phyloP scores from a whole-genome alignment of 179 eudicot genomes.

The Beta lomatogona region DNA sequence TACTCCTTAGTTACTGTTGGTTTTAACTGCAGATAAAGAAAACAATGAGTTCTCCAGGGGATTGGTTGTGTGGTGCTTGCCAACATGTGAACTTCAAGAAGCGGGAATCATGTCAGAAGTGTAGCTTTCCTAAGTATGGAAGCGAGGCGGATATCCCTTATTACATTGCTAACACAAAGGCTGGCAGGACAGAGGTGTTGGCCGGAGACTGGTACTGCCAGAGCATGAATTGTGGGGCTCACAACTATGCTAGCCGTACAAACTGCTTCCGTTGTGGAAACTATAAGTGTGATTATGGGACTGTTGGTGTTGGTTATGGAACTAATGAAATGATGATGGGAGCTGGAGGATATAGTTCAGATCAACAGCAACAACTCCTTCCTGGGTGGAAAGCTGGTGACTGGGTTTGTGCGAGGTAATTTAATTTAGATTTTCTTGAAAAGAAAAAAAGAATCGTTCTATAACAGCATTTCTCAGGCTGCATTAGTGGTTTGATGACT shows the following conservation, averaged over 20 bases:
- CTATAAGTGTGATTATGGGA: conserved; percentile 43
- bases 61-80: conserved; percentile 92
- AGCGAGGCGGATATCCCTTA: conserved; percentile 46
- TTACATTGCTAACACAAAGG: conserved; percentile 19
- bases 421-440: not conserved
- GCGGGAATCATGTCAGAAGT: conserved; percentile 81
- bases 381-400: conserved; percentile 97
- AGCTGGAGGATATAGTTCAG: conserved; percentile 38
- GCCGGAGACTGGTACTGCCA: conserved; percentile 97
- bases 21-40: conserved; percentile 17
- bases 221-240: conserved; percentile 73
- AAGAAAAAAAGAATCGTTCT: not conserved
- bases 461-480: conserved; percentile 12
- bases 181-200: conserved; percentile 55
- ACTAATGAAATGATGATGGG: conserved; percentile 33
- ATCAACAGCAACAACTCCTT: conserved; percentile 34
- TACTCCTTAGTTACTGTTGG: not conserved
- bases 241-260: conserved; percentile 87
- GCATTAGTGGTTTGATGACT: not conserved
- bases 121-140: conserved; percentile 63
- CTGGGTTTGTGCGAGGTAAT: conserved; percentile 79
- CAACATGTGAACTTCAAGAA: conserved; percentile 84
- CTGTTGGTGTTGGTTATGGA: conserved; percentile 36
- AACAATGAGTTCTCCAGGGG: conserved; percentile 76
- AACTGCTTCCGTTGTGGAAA: conserved; percentile 76